Evolutionary conservation across 225 moss, liverwort and hornwort species (phyloP).

Genomic region (Ulota crispa): DNA sequence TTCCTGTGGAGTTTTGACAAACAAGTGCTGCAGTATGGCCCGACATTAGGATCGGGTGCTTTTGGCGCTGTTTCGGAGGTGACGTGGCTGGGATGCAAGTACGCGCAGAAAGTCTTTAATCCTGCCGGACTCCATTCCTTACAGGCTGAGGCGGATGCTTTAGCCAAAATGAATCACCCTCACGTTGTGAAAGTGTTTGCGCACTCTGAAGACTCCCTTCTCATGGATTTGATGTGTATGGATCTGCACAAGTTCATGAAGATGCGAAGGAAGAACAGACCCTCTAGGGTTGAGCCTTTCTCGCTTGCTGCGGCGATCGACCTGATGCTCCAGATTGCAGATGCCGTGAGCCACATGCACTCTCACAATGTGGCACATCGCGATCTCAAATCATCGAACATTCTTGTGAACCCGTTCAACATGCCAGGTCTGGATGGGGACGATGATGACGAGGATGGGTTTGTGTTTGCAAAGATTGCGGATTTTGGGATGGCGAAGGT

Average conservation of each 20-base stretch:
- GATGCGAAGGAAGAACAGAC: not conserved
- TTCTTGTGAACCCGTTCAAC: not conserved
- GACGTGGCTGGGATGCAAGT: constrained; percentile 20
- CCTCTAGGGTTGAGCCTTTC: not conserved
- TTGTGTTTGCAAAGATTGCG: constrained; percentile 18
- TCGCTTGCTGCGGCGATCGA: constrained; percentile 12
- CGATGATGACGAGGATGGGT: not conserved
- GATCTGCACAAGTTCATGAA: constrained; percentile 3
- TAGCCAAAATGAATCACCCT: constrained; percentile 3
- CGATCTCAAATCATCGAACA: constrained; percentile 6
- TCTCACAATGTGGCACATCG: not conserved
- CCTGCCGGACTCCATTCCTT: not conserved
- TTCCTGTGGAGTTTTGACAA: not conserved
- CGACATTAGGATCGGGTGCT: not conserved
- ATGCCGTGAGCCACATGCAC: constrained; percentile 22
- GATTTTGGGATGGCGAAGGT: constrained; percentile 15
- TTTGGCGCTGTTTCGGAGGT: not conserved
- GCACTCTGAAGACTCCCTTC: not conserved
- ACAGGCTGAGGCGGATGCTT: not conserved
- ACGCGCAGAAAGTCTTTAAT: constrained; percentile 12
- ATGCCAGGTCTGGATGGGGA: too few species aligned
- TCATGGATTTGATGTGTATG: constrained; percentile 26
- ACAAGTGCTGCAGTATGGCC: not conserved
- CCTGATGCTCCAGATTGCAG: constrained; percentile 31
- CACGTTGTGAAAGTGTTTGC: constrained; percentile 10